Evolutionary conservation across 768 basidiomycete genomes (phyloP).

Genomic region (Astraeus odoratus): DNA sequence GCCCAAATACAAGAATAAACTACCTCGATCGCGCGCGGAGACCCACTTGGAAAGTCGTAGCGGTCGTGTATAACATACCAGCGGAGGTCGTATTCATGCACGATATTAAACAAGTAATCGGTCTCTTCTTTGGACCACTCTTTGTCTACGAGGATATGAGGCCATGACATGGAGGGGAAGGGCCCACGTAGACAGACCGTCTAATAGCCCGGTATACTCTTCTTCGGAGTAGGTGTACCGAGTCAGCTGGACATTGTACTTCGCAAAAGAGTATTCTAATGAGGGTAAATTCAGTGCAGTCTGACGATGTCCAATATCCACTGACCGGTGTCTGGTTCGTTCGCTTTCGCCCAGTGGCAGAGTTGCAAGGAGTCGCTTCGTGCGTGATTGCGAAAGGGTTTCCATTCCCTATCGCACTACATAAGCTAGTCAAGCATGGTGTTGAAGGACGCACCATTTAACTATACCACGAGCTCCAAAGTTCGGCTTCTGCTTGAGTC

Average conservation of each 20-base stretch:
- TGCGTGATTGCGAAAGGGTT: constrained; percentile 65
- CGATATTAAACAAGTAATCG: constrained; percentile 79
- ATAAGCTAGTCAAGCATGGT: background rate
- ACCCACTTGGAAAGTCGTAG: constrained; percentile 64
- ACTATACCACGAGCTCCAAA: constrained; percentile 53
- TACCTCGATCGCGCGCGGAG: constrained; percentile 65
- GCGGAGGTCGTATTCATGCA: constrained; percentile 76
- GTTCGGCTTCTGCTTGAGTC: constrained; percentile 82
- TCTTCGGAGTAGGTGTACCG: constrained; percentile 73
- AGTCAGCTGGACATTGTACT: constrained; percentile 68
- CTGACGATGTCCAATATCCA: constrained; percentile 2
- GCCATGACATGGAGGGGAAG: background rate
- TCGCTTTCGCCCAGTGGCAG: constrained; percentile 76
- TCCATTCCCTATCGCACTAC: constrained; percentile 57
- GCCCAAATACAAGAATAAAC: background rate
- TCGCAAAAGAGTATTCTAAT: constrained; percentile 73
- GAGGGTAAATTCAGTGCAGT: background rate
- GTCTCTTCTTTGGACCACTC: constrained; percentile 95
- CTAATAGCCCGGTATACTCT: constrained; percentile 77
- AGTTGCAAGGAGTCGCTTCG: constrained; percentile 63
- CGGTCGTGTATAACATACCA: constrained; percentile 91
- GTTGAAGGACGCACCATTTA: constrained; percentile 53
- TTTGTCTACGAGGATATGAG: constrained; percentile 38
- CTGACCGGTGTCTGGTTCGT: constrained; percentile 51
- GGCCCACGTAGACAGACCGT: constrained; percentile 40